A percentile compares a stretch with the other conserved stretches of the same genome.
Evolutionary conservation across 495 filamentous ascomycete species (phyloP).

Genomic region (Annulohypoxylon stygium): DNA sequence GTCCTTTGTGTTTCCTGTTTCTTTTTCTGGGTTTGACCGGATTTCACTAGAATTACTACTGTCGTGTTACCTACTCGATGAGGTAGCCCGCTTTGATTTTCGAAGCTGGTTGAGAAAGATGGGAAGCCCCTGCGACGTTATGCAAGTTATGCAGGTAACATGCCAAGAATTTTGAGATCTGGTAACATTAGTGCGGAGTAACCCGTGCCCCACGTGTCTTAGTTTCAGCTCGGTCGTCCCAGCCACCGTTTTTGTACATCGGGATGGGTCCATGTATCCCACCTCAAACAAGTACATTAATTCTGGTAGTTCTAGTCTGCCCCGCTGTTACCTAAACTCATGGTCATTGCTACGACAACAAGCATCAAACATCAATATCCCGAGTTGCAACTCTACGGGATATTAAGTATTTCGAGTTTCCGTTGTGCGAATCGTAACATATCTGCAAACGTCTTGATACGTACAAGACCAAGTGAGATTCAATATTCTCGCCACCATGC

Average conservation of each 20-base stretch:
- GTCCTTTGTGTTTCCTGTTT: neutral
- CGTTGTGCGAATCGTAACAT: neutral
- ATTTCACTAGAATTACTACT: neutral
- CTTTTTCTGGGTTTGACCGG: neutral
- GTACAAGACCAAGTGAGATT: neutral
- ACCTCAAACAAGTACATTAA: conserved; percentile 8
- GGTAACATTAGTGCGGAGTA: neutral
- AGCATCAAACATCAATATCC: conserved; percentile 9
- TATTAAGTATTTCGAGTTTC: neutral
- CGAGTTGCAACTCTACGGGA: neutral
- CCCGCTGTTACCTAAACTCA: neutral
- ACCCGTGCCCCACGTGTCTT: conserved; percentile 10
- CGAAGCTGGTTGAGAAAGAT: neutral
- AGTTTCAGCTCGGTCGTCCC: conserved; percentile 3
- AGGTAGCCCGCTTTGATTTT: neutral
- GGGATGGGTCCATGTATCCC: neutral
- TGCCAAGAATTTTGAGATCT: neutral
- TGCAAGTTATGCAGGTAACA: neutral
- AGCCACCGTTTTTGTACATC: neutral
- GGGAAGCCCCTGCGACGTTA: neutral
- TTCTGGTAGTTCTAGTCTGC: neutral
- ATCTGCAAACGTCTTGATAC: neutral
- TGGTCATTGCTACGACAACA: conserved; percentile 4
- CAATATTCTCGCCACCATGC: conserved; percentile 37
- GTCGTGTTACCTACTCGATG: conserved; percentile 8